Evolutionary conservation across 768 basidiomycete genomes (phyloP), one percentile per base, ranked within the genome.

Genomic region (Suillus tomentosus): DNA sequence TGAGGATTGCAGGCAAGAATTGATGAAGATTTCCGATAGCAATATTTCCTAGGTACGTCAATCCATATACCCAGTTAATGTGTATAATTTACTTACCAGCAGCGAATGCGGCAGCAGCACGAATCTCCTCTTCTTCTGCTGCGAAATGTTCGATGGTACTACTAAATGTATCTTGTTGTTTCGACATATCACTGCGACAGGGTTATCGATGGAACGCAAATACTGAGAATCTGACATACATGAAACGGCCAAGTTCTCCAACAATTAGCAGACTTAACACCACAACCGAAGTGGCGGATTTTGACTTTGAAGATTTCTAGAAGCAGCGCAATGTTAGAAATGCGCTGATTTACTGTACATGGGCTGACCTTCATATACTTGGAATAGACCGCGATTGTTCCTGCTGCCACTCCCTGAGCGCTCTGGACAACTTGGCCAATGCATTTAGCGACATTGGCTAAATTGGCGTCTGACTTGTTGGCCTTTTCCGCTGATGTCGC

Each of bases 91-190:
- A 71, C 84, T 64, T 69, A 89, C 94, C 94, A 40, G 92, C 92
- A 59, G 97, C 94, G 70, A 98, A 98, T 0, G 97, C 94, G 42
- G 96, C 96, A 42, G 96, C 94, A 40, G 92, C 86, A 53, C 95
- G 84, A 15, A 94, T 82, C 51, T 96, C 94, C 73, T 99, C 96
- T 64, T 91, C 86, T 43, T 92, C 88, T 1, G 87, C 82, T 3
- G 83, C 77, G 73, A 97, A 96, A 64, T 87, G 85, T 14, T 89
- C 84, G 48, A 97, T 86, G 0, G 89, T 82, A 60, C 84, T 82
- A 37, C 81, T 78, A 77, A 98, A 99, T 24, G 94, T 82, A n/a
- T 91, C 89, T 43, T 83, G 79, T 71, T 95, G 90, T 34, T 81
- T 81, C 1, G 90, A 87, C 86, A 99, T 90, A 70, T 99, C 96